Base-by-base conservation (phyloP, 2,329 filamentous ascomycete genomes). In the Fusarium dlaminii region DNA sequence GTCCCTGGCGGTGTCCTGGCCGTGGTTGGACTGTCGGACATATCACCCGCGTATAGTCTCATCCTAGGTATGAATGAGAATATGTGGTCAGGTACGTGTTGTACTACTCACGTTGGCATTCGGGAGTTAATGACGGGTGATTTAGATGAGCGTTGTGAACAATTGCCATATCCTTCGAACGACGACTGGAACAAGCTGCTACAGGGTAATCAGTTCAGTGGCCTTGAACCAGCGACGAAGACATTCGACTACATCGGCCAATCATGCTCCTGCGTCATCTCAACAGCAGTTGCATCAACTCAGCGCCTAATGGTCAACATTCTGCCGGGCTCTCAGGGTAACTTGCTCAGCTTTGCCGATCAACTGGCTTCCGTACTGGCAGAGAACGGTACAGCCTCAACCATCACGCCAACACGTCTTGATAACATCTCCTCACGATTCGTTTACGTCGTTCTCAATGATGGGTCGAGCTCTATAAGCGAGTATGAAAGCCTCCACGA, bases 11-110 rank as follows among this genome's bases (percentile, higher is more conserved):
- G 71, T 3, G 27, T 32, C 10, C 20, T 74, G 0, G 51, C 55
- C 4, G 10, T 74, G 8, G 24, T 65, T 1, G 71, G 71, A 8
- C 1, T 74, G 0, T 72, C 71, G 2, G 52, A 74, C n/a, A 40
- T 74, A 5, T 74, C 71, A 0, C 71, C 71, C 1, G 57, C 67
- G 0, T 74, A 74, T 30, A 52, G 43, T 3, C 49, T 74, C 1
- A 72, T 74, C 11, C 48, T 74, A 2, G 67, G 71, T 0, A 45
- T 68, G 46, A 65, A 72, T 4, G 67, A 68, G 17, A 68, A 66
- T 22, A 56, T 59, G 42, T 74, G 67, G 67, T 30, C 71, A 27
- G 63, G 71, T 74, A 62, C 10, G 40, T 5, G 14, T 8, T 1
- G 6, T 1, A 3, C 1, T 8, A 2, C 3, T 5, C 8, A 12